A percentile compares a stretch with the other conserved stretches of the same genome.
phyloP scores from a whole-genome alignment of 78 protist genomes.

The Dictyostelium capitatum region DNA sequence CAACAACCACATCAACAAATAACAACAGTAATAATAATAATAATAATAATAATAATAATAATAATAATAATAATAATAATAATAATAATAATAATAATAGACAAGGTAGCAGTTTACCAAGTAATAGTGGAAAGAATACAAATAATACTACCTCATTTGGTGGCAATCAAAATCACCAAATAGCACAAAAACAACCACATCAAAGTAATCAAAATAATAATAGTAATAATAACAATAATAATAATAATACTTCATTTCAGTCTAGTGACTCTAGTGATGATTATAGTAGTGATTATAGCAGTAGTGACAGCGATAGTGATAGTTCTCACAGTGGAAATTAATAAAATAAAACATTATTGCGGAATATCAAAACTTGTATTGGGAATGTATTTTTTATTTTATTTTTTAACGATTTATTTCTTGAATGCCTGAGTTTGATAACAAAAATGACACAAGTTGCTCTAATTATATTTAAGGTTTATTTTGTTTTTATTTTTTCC shows the following conservation, averaged over 20 bases:
- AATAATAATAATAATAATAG: background rate
- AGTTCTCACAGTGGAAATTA: background rate
- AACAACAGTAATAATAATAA: background rate
- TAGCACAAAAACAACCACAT: background rate
- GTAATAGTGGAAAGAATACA: background rate
- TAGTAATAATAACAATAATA: background rate
- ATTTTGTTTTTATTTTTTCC: too few species aligned
- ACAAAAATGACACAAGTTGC: too few species aligned
- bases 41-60: background rate
- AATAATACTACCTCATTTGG: background rate
- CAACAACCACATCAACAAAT: too few species aligned
- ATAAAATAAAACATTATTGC: too few species aligned
- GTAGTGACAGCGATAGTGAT: slow-evolving; percentile 25
- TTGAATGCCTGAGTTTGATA: too few species aligned
- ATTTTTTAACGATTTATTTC: too few species aligned
- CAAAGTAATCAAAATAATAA: background rate
- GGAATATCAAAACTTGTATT: too few species aligned
- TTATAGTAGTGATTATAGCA: slow-evolving; percentile 24
- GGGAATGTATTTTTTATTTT: too few species aligned
- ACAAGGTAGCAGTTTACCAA: background rate
- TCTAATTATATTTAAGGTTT: too few species aligned
- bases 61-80: background rate
- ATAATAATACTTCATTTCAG: slow-evolving; percentile 5
- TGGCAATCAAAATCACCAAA: background rate
- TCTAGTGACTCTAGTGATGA: slow-evolving; percentile 19